Conservation (phyloP, 192 early-diverging fungal species). For the Linnemannia exigua region DNA sequence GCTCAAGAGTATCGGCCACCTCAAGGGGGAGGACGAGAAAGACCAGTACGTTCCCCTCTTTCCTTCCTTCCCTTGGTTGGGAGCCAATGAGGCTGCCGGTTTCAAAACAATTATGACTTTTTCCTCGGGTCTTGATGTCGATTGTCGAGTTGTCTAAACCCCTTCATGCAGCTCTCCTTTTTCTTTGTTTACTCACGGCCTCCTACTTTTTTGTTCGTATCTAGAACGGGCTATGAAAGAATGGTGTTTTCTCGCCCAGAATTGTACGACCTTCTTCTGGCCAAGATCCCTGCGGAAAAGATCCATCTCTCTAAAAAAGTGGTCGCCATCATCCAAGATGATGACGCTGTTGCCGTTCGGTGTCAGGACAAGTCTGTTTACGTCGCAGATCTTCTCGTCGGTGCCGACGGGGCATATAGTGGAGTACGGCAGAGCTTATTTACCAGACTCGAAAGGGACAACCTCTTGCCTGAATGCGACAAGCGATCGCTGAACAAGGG, state of each 20-base stretch:
- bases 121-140: neutral
- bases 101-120: neutral
- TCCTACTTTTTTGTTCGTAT: neutral
- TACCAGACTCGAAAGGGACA: neutral
- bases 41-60: neutral
- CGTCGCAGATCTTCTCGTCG: slow-evolving; percentile 3
- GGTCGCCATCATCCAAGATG: neutral
- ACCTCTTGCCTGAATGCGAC: neutral
- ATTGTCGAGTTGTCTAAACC: neutral
- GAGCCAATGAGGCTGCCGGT: neutral
- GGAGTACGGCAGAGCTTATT: slow-evolving; percentile 4
- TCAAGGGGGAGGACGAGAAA: neutral
- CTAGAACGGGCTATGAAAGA: neutral
- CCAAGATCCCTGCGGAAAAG: slow-evolving; percentile 11
- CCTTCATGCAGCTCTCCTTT: neutral
- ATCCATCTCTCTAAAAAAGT: slow-evolving; percentile 15
- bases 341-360: neutral
- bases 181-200: neutral
- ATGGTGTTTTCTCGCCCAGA: neutral
- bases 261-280: slow-evolving; percentile 2
- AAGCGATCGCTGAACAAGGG: neutral
- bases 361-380: slow-evolving; percentile 10
- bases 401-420: slow-evolving; percentile 18
- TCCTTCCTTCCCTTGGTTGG: too few species aligned
- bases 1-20: slow-evolving; percentile 6